Evolutionary conservation across 139 green algal genomes (phyloP).

Genomic region (Pleodorina starrii): DNA sequence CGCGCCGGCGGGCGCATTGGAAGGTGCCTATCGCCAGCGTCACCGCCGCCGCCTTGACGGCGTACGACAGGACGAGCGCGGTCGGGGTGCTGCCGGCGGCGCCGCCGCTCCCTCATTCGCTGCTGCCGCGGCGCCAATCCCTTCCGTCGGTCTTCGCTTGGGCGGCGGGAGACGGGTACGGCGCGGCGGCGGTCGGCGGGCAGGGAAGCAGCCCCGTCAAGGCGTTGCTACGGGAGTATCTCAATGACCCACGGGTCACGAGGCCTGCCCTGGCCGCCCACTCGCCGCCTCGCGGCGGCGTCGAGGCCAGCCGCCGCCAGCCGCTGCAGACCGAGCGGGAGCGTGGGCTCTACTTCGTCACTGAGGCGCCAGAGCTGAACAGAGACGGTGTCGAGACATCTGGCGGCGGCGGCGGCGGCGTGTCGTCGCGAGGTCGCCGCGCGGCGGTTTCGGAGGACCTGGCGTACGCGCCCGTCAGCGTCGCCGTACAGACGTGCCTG

Average conservation of each 20-base stretch:
- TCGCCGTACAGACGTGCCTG: constrained; percentile 26
- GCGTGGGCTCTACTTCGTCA: too few species aligned
- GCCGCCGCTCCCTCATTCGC: neutral
- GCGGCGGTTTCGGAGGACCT: constrained; percentile 7
- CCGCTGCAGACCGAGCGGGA: neutral
- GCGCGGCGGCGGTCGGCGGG: neutral
- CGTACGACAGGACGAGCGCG: neutral
- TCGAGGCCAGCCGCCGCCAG: neutral
- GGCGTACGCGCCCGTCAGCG: constrained; percentile 28
- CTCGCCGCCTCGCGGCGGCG: neutral
- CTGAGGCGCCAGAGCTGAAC: too few species aligned
- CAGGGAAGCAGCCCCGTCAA: constrained; percentile 32
- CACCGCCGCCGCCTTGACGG: neutral
- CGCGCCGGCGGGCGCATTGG: constrained; percentile 32
- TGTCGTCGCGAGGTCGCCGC: neutral
- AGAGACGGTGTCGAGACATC: too few species aligned
- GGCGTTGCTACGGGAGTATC: constrained; percentile 3
- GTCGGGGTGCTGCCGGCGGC: neutral
- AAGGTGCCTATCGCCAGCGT: constrained; percentile 18
- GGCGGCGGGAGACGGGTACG: too few species aligned
- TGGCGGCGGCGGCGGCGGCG: too few species aligned
- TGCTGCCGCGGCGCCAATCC: neutral
- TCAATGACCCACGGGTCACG: neutral
- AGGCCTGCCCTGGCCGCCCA: neutral
- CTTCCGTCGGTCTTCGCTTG: too few species aligned